Evolutionary conservation across 2,329 filamentous ascomycete species (phyloP).

Genomic region (Aspergillus luchuensis): DNA sequence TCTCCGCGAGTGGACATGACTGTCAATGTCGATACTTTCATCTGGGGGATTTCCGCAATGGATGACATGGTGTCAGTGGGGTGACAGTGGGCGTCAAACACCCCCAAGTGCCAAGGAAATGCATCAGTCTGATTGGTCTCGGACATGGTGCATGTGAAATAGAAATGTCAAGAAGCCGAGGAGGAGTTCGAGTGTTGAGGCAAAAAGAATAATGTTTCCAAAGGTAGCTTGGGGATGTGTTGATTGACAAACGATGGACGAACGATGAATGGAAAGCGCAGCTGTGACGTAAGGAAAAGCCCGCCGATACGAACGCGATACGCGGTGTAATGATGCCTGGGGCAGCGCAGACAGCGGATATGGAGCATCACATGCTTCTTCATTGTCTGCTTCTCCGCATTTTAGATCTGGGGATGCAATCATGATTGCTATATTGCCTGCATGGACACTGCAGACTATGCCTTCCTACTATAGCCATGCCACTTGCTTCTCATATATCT

Average conservation of each 20-base stretch:
- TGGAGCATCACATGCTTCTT: constrained; percentile 9
- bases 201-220: not conserved
- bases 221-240: not conserved
- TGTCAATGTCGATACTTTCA: constrained; percentile 61
- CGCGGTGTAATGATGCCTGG: constrained; percentile 4
- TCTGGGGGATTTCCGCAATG: constrained; percentile 55
- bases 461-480: not conserved
- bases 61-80: constrained; percentile 65
- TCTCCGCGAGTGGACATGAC: constrained; percentile 65
- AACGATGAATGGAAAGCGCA: no score
- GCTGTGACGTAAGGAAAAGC: constrained; percentile 8
- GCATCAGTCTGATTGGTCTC: constrained; percentile 16
- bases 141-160: constrained; percentile 1
- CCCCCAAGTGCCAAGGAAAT: constrained; percentile 65
- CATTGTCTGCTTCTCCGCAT: constrained; percentile 2
- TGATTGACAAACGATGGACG: not conserved
- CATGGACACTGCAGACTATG: no score
- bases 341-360: not conserved
- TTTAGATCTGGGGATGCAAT: not conserved
- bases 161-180: not conserved
- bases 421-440: not conserved
- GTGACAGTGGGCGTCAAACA: constrained; percentile 68
- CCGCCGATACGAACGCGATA: not conserved
- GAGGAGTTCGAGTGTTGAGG: not conserved
- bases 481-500: not conserved